Conservation (phyloP, 2,329 filamentous ascomycete genomes). For the Emmonsia crescens region DNA sequence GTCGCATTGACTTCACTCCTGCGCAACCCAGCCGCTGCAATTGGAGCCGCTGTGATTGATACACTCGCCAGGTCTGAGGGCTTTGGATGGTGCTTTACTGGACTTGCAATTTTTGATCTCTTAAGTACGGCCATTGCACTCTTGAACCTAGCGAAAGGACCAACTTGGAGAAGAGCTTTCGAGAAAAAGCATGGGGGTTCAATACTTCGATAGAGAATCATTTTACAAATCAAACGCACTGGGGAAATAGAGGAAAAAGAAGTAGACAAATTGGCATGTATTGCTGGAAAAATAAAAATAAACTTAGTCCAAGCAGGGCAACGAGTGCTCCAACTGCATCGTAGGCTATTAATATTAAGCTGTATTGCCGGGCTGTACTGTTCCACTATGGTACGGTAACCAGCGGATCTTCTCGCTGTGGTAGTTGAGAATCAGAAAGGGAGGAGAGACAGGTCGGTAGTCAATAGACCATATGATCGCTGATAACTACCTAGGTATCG, state of each 20-base stretch:
- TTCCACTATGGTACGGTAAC: neutral
- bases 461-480: neutral
- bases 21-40: constrained; percentile 1
- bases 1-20: constrained; percentile 3
- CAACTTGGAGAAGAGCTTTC: neutral
- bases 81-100: constrained; percentile 6
- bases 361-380: neutral
- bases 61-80: neutral
- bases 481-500: neutral
- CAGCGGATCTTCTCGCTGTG: neutral
- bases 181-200: neutral
- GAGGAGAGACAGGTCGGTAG: neutral
- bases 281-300: neutral
- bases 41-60: constrained; percentile 1
- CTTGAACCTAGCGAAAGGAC: neutral
- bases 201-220: neutral
- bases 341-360: neutral
- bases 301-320: neutral
- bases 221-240: neutral
- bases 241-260: neutral
- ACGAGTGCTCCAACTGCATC: neutral
- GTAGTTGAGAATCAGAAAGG: neutral
- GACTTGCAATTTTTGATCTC: constrained; percentile 2
- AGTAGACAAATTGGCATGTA: neutral
- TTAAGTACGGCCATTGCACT: neutral